Conservation (phyloP, 2,329 filamentous ascomycete genomes). For the Epichloe baconii region DNA sequence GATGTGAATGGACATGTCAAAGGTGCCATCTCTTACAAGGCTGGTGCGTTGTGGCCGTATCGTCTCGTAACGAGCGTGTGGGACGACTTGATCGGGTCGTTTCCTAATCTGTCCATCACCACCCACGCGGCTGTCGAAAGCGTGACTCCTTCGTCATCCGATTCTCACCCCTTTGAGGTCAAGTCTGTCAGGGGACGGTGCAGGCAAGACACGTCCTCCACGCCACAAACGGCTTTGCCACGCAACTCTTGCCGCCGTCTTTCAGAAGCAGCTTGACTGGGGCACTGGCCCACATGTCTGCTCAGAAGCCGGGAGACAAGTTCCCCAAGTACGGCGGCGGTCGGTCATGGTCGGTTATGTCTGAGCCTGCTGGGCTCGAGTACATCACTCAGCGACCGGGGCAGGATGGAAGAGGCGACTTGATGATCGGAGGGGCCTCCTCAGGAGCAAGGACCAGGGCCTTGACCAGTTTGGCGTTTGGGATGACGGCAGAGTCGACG, state of each 20-base stretch:
- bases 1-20: slow-evolving; percentile 20
- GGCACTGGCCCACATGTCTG: slow-evolving; percentile 35
- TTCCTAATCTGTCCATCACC: slow-evolving; percentile 23
- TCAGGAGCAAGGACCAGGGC: slow-evolving; percentile 27
- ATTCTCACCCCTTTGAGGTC: slow-evolving; percentile 25
- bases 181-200: slow-evolving; percentile 29
- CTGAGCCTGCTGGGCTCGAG: slow-evolving; percentile 30
- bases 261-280: slow-evolving; percentile 33
- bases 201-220: slow-evolving; percentile 39
- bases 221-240: slow-evolving; percentile 41
- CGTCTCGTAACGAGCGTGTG: slow-evolving; percentile 34
- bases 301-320: slow-evolving; percentile 27
- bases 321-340: slow-evolving; percentile 19
- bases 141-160: slow-evolving; percentile 9
- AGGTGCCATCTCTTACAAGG: slow-evolving; percentile 31
- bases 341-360: slow-evolving; percentile 38
- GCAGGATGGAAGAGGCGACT: slow-evolving; percentile 23
- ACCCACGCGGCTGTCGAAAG: slow-evolving; percentile 24
- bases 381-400: slow-evolving; percentile 36
- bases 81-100: slow-evolving; percentile 24
- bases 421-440: slow-evolving; percentile 44
- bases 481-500: slow-evolving; percentile 30
- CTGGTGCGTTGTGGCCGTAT: slow-evolving; percentile 39
- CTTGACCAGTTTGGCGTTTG: slow-evolving; percentile 32
- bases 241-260: slow-evolving; percentile 38